A percentile compares a stretch with the other conserved stretches of the same genome.
Evolutionary conservation across 2,329 filamentous ascomycete species (phyloP).

Genomic region (Berkeleyomyces basicola): DNA sequence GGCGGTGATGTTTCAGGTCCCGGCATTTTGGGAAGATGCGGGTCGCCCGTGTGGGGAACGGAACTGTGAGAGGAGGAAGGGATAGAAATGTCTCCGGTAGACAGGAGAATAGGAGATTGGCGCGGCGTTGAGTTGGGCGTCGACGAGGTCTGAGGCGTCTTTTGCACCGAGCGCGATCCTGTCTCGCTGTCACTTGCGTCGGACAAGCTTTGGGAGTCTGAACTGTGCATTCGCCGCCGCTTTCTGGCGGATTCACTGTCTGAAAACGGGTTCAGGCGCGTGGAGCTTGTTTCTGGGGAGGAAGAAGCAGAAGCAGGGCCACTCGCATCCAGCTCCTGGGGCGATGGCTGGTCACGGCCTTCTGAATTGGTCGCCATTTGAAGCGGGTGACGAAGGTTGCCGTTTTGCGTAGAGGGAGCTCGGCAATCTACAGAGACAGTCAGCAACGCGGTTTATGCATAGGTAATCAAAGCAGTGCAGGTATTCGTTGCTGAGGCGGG

Average conservation of each 20-base stretch:
- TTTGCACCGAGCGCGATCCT: conserved; percentile 19
- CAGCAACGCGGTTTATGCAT: not conserved
- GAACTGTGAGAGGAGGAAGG: not conserved
- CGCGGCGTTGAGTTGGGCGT: conserved; percentile 6
- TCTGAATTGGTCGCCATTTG: conserved; percentile 1
- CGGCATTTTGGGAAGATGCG: not conserved
- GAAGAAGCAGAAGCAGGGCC: conserved; percentile 33
- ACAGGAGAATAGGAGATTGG: conserved; percentile 24
- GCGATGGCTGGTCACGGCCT: not conserved
- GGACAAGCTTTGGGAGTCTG: conserved; percentile 37
- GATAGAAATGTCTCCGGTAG: conserved; percentile 20
- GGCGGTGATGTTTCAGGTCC: not conserved
- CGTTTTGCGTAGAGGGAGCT: conserved; percentile 16
- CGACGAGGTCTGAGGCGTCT: conserved; percentile 20
- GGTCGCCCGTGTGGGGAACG: not conserved
- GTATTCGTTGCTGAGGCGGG: too few relatives aligned
- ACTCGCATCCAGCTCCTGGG: conserved; percentile 28
- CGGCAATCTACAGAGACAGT: not conserved
- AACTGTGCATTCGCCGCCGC: conserved; percentile 42
- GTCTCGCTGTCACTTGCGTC: conserved; percentile 30
- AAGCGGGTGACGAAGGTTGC: conserved; percentile 27
- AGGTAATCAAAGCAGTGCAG: too few relatives aligned
- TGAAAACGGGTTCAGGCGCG: conserved; percentile 47
- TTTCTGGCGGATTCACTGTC: conserved; percentile 43
- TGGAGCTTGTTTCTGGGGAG: conserved; percentile 41